Evolutionary conservation across 805 yeast species (phyloP), one percentile per base, ranked within the genome.

Genomic region (Wickerhamiella alocasiicola): DNA sequence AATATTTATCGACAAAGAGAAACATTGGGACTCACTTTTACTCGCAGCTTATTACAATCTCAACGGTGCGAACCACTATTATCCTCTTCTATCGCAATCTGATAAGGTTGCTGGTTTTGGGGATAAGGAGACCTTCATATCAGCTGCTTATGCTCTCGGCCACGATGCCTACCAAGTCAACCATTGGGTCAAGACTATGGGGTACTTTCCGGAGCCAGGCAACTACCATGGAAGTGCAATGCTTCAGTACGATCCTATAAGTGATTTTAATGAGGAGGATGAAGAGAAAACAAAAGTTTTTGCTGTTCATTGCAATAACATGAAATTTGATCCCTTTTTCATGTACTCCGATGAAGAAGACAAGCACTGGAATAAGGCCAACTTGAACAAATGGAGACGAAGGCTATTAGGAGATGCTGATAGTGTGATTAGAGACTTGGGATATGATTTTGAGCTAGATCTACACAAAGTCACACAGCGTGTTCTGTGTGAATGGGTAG

Each of bases 51-150:
- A 76, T 57, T 79, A 79, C 57, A 78, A 78, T 50, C 61, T 73
- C 41, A 72, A 67, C 53, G 84, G 84, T 0, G 79, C 78, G 24
- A 59, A 66, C 6, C 63, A 68, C 42, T 78, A 68, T 54, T 78
- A 76, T 53, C 74, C 74, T 2, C 60, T 78, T 35, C 60, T 78
- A 30, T 64, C 78, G 3, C 75, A 74, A 55, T n/a, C n/a, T 9
- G 7, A 12, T 11, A 78, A 79, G 26, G 67, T 66, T 29, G 72
- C 71, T 3, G 91, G 91, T n/a, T 83, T 78, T 60, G 91, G 88
- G 38, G 88, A 81, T 54, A 81, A 80, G 52, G 88, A 80, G 49
- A 78, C 88, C 0, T 77, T 78, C 45, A 63, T 77, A 41, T 81
- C 84, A 0, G 81, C 84, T 0, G 78, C 83, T 5, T 71, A 70